phyloP scores from a whole-genome alignment of 2,329 filamentous ascomycete species.

The Dothiorella sarmentorum region DNA sequence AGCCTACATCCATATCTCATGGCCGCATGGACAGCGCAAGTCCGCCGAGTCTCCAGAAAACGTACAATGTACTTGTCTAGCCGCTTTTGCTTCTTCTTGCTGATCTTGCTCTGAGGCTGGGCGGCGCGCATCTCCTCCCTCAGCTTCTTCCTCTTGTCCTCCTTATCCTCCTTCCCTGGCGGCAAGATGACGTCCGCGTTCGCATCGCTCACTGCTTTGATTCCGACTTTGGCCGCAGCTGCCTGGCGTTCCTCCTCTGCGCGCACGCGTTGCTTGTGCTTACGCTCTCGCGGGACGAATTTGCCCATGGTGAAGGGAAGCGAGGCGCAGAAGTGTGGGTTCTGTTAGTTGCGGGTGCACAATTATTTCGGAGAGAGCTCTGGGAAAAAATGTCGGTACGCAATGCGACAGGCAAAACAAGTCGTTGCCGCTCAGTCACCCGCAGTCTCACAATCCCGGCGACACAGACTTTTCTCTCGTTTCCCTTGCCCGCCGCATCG shows the following conservation, averaged over 20 bases:
- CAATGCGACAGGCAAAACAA: background rate
- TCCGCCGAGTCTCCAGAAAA: background rate
- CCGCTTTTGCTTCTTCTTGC: conserved; percentile 63
- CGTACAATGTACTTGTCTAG: conserved; percentile 65
- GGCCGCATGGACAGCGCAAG: background rate
- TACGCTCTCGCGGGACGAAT: conserved; percentile 54
- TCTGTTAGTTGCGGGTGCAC: background rate
- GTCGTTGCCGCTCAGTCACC: background rate
- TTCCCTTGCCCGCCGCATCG: background rate
- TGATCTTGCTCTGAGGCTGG: conserved; percentile 54
- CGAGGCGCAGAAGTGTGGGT: background rate
- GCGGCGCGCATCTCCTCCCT: conserved; percentile 53
- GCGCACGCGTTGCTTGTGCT: conserved; percentile 63
- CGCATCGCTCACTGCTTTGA: conserved; percentile 45
- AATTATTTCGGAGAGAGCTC: background rate
- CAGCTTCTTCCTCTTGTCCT: conserved; percentile 51
- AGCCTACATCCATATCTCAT: background rate
- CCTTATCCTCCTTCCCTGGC: conserved; percentile 50
- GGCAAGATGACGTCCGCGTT: conserved; percentile 52
- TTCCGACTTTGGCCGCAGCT: conserved; percentile 29
- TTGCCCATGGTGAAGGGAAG: conserved; percentile 35
- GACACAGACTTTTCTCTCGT: background rate
- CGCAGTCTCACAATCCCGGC: rapidly evolving
- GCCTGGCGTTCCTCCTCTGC: conserved; percentile 45
- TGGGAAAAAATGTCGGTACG: conserved; percentile 12